Evolutionary conservation across 495 filamentous ascomycete species (phyloP), one percentile per base, ranked within the genome.

Genomic region (Hypoxylon fragiforme): DNA sequence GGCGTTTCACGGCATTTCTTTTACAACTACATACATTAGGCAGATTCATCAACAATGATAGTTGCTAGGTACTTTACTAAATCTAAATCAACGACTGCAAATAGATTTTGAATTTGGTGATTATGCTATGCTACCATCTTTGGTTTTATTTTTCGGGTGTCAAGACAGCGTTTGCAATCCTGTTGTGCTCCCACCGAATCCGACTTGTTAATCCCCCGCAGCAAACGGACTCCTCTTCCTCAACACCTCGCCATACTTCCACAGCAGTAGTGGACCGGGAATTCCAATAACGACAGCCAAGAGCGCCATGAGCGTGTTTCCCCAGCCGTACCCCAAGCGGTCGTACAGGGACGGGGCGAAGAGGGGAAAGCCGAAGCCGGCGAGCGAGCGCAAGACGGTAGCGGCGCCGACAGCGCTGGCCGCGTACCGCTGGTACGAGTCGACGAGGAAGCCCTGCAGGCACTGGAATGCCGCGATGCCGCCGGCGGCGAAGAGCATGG

Each of bases 351-450:
- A 74, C 2, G 84, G 85, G 3, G 86, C 85, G 55, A 92, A 92
- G 3, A 94, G 73, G 16, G 89, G 89, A 51, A 94, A 92, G 11
- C 76, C 80, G 62, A 91, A 91, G 1, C 88, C 88, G 1, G 84
- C 83, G 11, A 91, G 36, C 16, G 76, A 83, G 13, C 90, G 75
- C 56, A 92, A 62, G 9, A 91, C 80, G 2, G 84, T 81, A 1
- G 76, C 77, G 1, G 90, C 87, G 0, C 77, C 85, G 9, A 90
- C 65, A 1, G 88, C 90, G 53, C 80, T 85, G 7, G 90, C 89
- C 6, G 89, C 87, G 65, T 81, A 94, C 5, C 80, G 77, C 18
- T 83, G 82, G 67, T 91, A 92, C 4, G 85, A 69, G 63, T 95
- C 90, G n/a, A 92, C 82, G 38, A 90, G 70, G 61, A 89, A 94